Conservation (phyloP, 768 basidiomycete species). For the Fomitopsis serialis region DNA sequence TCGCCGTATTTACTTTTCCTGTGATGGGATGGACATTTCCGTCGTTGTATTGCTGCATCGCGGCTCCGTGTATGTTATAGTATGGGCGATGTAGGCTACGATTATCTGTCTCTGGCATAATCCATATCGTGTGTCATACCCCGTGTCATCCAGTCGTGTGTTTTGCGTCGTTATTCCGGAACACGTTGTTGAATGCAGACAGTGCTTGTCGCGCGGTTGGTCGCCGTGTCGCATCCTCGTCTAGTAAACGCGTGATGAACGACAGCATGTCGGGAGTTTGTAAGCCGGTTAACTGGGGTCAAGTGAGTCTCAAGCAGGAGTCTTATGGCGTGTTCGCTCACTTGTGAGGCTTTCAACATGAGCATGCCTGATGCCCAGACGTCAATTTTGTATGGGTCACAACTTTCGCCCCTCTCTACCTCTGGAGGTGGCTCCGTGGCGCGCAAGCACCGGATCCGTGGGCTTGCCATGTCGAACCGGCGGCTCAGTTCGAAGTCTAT, state of each 20-base stretch:
- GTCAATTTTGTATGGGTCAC: slow-evolving; percentile 66
- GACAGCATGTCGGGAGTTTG: slow-evolving; percentile 55
- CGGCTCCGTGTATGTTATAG: background rate
- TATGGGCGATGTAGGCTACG: background rate
- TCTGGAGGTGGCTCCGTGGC: slow-evolving; percentile 72
- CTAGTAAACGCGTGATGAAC: slow-evolving; percentile 56
- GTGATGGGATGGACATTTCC: too few relatives aligned
- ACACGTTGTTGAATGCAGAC: slow-evolving; percentile 44
- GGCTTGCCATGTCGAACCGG: slow-evolving; percentile 37
- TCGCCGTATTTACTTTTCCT: background rate
- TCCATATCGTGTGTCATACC: too few relatives aligned
- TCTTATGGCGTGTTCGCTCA: slow-evolving; percentile 23
- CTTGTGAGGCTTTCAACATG: slow-evolving; percentile 61
- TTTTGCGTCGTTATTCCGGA: slow-evolving; percentile 11
- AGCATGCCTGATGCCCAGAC: slow-evolving; percentile 68
- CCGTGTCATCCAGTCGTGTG: too few relatives aligned
- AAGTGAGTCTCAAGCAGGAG: background rate
- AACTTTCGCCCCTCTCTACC: slow-evolving; percentile 42
- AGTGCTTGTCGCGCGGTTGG: slow-evolving; percentile 47
- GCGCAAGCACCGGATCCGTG: slow-evolving; percentile 38
- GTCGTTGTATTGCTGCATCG: background rate
- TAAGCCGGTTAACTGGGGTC: slow-evolving; percentile 46
- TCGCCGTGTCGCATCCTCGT: slow-evolving; percentile 42
- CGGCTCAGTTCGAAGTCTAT: slow-evolving; percentile 72
- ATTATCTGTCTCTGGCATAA: too few relatives aligned